phyloP scores from a whole-genome alignment of 352 stramenopile species.

The Aphanomyces astaci region DNA sequence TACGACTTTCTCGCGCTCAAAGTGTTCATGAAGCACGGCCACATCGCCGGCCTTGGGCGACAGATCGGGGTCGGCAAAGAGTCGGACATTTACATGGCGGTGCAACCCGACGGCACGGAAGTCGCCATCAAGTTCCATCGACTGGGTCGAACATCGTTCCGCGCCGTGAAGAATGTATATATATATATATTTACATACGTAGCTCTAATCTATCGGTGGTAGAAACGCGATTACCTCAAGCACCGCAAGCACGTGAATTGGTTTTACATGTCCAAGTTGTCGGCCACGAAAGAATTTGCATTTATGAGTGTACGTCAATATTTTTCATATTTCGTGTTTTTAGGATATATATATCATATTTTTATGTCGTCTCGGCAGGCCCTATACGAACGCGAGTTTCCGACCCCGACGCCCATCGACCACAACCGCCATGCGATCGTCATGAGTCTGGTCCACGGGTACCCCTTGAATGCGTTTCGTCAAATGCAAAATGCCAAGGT shows the following conservation, averaged over 20 bases:
- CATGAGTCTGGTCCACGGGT: conserved; percentile 94
- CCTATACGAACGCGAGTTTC: conserved; percentile 94
- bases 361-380: no score
- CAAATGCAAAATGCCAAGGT: conserved; percentile 85
- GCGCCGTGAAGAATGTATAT: conserved; percentile 87
- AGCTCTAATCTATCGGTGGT: no score
- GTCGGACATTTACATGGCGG: conserved; percentile 97
- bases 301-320: conserved; percentile 90
- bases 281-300: conserved; percentile 97
- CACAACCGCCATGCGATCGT: conserved; percentile 97
- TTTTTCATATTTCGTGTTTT: background rate
- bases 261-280: conserved; percentile 99
- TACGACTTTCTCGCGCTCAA: conserved; percentile 99
- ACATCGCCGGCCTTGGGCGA: conserved; percentile 85
- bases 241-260: conserved; percentile 93
- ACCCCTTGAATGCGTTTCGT: conserved; percentile 94
- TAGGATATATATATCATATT: no score
- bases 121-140: conserved; percentile 99
- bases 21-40: conserved; percentile 89
- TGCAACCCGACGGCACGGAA: conserved; percentile 90
- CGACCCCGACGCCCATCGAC: conserved; percentile 95
- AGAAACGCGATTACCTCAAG: conserved; percentile 98
- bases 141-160: conserved; percentile 97
- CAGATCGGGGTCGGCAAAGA: conserved; percentile 99
- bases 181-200: no score